A percentile compares a stretch with the other conserved stretches of the same genome.
Conservation (phyloP, 306 rosid genomes). For the Castanea crenata region DNA sequence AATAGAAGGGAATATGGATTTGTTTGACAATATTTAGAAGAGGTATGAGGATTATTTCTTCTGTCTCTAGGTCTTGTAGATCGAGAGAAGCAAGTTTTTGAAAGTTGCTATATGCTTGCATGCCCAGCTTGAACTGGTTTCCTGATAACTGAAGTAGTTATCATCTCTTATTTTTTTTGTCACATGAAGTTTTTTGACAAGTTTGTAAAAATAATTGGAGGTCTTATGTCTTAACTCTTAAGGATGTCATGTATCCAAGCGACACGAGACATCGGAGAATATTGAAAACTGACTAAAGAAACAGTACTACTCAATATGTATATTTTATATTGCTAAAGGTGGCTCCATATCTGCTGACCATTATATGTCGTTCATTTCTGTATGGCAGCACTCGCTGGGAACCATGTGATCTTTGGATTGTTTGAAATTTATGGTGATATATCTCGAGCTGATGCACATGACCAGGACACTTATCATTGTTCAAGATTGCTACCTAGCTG, state of each 20-base stretch:
- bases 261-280: background rate
- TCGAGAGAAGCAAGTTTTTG: background rate
- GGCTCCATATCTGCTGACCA: background rate
- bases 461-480: no score
- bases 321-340: constrained; percentile 8
- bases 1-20: constrained; percentile 89
- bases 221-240: no score
- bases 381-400: constrained; percentile 73
- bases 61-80: background rate
- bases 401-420: constrained; percentile 84
- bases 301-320: background rate
- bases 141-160: no score
- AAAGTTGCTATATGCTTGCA: no score
- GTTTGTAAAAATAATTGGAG: no score
- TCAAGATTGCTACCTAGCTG: no score
- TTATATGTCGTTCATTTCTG: constrained; percentile 19
- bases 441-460: constrained; percentile 59
- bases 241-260: background rate
- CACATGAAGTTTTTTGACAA: no score
- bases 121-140: no score
- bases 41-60: constrained; percentile 46
- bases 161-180: no score
- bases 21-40: constrained; percentile 70
- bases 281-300: constrained; percentile 8
- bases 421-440: constrained; percentile 90